phyloP scores from a whole-genome alignment of 2,329 filamentous ascomycete genomes.

The Thermomyces lanuginosus region DNA sequence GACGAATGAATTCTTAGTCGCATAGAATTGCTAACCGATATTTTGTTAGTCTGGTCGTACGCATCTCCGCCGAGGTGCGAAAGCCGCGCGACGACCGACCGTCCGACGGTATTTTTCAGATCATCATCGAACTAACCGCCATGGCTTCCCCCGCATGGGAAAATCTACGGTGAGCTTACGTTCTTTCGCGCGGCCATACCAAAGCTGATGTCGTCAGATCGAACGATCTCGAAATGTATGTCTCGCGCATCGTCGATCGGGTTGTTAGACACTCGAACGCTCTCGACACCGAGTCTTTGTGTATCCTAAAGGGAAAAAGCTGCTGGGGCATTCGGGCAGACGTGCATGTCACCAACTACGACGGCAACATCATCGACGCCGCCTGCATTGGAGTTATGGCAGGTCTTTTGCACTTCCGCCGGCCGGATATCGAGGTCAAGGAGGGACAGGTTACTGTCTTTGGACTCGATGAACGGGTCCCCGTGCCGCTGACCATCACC shows the following conservation, averaged over 20 bases:
- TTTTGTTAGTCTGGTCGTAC: constrained; percentile 53
- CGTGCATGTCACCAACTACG: constrained; percentile 77
- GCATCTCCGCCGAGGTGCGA: constrained; percentile 75
- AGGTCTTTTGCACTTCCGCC: constrained; percentile 75
- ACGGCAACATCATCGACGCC: constrained; percentile 77
- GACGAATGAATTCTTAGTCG: neutral
- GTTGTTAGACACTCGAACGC: constrained; percentile 82
- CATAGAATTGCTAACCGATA: constrained; percentile 9
- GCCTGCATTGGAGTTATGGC: constrained; percentile 76
- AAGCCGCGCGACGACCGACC: constrained; percentile 74
- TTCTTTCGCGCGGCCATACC: constrained; percentile 1
- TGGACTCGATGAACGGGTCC: constrained; percentile 69
- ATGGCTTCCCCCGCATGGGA: constrained; percentile 88
- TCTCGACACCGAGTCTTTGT: constrained; percentile 88
- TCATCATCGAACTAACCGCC: constrained; percentile 75
- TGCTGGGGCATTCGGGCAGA: constrained; percentile 86
- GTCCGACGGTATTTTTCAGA: constrained; percentile 90
- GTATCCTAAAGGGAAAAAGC: constrained; percentile 76
- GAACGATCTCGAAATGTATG: constrained; percentile 67
- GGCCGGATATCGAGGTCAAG: constrained; percentile 75
- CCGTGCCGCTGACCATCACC: constrained; percentile 75
- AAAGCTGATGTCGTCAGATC: constrained; percentile 34
- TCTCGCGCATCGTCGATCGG: constrained; percentile 82
- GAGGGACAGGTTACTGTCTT: constrained; percentile 75
- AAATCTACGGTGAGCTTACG: constrained; percentile 46